phyloP scores from a whole-genome alignment of 2,329 filamentous ascomycete genomes.

The Ophiocordyceps polyrhachis-furcata region DNA sequence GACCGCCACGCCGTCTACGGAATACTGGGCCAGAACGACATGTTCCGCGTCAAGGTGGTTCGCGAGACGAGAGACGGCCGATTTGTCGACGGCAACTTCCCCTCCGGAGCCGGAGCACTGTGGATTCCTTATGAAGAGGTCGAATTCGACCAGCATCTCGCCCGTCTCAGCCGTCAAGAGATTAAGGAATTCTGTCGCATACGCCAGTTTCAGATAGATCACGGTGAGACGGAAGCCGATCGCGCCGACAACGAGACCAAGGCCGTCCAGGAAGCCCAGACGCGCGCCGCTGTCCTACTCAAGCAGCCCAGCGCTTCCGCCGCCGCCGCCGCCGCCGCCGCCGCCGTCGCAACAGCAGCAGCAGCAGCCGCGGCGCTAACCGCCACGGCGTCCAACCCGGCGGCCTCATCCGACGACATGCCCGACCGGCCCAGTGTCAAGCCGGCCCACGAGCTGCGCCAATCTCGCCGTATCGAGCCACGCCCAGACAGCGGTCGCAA shows the following conservation, averaged over 20 bases:
- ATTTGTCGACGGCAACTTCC: slow-evolving; percentile 39
- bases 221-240: slow-evolving; percentile 29
- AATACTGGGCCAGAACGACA: slow-evolving; percentile 42
- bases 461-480: slow-evolving; percentile 21
- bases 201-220: slow-evolving; percentile 37
- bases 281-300: slow-evolving; percentile 18
- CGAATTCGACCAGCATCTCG: slow-evolving; percentile 35
- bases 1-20: slow-evolving; percentile 45
- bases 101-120: slow-evolving; percentile 36
- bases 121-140: slow-evolving; percentile 47
- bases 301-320: slow-evolving; percentile 5
- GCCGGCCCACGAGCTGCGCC: slow-evolving; percentile 20
- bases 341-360: background rate
- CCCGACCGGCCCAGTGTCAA: background rate
- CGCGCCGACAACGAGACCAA: slow-evolving; percentile 29
- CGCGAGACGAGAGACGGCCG: slow-evolving; percentile 41
- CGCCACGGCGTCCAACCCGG: background rate
- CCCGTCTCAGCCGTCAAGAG: slow-evolving; percentile 30
- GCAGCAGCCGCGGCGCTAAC: background rate
- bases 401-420: background rate
- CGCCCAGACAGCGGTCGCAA: slow-evolving; percentile 10
- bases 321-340: slow-evolving; percentile 4
- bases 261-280: slow-evolving; percentile 32
- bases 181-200: slow-evolving; percentile 47
- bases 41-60: slow-evolving; percentile 45